A percentile compares a stretch with the other conserved stretches of the same genome.
phyloP scores from a whole-genome alignment of 139 green algal species.

The Chlorella sp. region DNA sequence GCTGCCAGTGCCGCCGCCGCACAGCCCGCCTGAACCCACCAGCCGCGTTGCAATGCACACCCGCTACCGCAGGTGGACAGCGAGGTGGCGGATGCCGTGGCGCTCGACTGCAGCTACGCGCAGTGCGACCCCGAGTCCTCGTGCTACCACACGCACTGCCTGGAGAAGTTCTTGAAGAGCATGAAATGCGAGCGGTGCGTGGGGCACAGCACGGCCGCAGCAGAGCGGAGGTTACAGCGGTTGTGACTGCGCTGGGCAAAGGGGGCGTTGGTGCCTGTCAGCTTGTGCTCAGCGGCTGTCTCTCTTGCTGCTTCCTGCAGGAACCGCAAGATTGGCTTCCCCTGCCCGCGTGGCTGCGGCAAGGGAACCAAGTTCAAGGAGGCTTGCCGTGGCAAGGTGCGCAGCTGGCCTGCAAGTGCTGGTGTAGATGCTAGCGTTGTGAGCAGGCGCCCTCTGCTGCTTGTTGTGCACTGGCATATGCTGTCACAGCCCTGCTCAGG shows the following conservation, averaged over 20 bases:
- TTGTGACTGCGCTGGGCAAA: not conserved
- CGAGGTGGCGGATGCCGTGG: slow-evolving; percentile 81
- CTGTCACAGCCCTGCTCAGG: no score
- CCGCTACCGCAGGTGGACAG: slow-evolving; percentile 49
- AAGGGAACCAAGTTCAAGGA: slow-evolving; percentile 69
- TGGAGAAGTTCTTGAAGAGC: slow-evolving; percentile 86
- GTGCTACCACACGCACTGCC: slow-evolving; percentile 90
- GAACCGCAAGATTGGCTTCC: slow-evolving; percentile 94
- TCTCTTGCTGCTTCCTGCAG: slow-evolving; percentile 33
- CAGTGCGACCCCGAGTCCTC: slow-evolving; percentile 60
- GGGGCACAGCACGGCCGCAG: not conserved
- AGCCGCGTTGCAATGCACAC: no score
- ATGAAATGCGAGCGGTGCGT: slow-evolving; percentile 76
- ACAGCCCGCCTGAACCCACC: no score
- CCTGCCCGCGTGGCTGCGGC: slow-evolving; percentile 85
- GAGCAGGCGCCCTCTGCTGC: not conserved
- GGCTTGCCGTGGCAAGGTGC: slow-evolving; percentile 83
- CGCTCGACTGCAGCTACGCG: slow-evolving; percentile 83
- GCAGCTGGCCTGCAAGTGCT: no score
- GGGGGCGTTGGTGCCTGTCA: not conserved
- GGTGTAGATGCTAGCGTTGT: no score
- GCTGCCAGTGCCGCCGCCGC: no score
- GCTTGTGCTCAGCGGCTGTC: not conserved
- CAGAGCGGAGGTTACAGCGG: not conserved
- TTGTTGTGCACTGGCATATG: no score